Base-by-base conservation (phyloP, 2,329 filamentous ascomycete species). In the Shiraia sp. region DNA sequence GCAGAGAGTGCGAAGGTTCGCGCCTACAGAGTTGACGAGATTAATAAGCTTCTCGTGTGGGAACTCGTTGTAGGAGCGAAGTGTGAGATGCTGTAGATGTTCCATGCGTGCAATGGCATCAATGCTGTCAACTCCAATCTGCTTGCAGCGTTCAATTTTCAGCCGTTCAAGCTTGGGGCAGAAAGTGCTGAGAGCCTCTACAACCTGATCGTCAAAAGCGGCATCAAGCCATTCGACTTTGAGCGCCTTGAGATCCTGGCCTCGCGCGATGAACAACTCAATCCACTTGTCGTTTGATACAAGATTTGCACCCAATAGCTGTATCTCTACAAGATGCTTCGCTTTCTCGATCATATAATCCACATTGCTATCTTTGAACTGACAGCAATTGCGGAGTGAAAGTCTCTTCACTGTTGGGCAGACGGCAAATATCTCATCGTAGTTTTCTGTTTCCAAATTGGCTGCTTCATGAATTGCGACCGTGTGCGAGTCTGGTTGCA, bases 331-430 rank as follows among this genome's bases (percentile, higher is more conserved):
- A n/a, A 96, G 75, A 7, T 79, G 70, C 35, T 82, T 79, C 35
- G 87, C 79, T 33, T 88, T 87, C 40, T 83, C 83, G 14, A 88
- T 75, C 59, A 96, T 80, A 65, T 92, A 96, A 37, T 89, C 81
- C 68, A 96, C 79, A 29, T 90, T 87, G 27, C 78, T 77, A 59
- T 96, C 87, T 69, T 95, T 96, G 76, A 96, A 86, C 62, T 96
- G 91, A 35, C 93, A 88, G n/a, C 86, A 89, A 59, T 91, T 92
- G 34, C 87, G 83, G 9, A 95, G 73, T 51, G 90, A 87, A 42
- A 96, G 76, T 30, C 79, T 79, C 56, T 82, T 82, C 39, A 96
- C 73, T 5, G 76, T 77, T 0, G 88, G 83, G 42, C 87, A 84
- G 2, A 83, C 78, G 36, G 90, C 86, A 49, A 96, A 90, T 29